Conservation (phyloP, 345 rosid genomes). For the Punica granatum region DNA sequence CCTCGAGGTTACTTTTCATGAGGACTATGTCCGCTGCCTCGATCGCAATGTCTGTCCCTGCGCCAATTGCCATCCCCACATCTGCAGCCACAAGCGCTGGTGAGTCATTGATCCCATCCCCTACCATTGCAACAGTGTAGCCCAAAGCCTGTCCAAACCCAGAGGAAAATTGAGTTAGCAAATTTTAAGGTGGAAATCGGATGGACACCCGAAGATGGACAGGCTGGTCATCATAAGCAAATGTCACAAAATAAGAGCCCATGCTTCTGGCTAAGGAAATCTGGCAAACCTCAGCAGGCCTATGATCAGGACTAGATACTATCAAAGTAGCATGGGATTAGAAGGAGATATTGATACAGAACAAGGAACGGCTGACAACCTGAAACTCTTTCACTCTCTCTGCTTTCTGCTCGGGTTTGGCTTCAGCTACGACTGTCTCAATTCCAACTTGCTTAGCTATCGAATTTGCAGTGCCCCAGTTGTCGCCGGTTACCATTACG, state of each 20-base stretch:
- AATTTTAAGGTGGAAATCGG: not conserved
- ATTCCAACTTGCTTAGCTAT: constrained; percentile 81
- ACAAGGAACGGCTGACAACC: constrained; percentile 25
- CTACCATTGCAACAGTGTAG: constrained; percentile 80
- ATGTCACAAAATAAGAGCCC: too few species aligned
- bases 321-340: not conserved
- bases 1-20: constrained; percentile 91
- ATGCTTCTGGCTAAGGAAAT: too few species aligned
- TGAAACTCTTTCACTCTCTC: constrained; percentile 81
- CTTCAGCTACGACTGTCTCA: constrained; percentile 69
- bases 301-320: not conserved
- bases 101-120: constrained; percentile 92
- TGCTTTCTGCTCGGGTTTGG: constrained; percentile 86
- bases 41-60: constrained; percentile 91
- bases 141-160: constrained; percentile 49
- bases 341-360: not conserved
- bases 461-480: constrained; percentile 92
- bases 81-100: constrained; percentile 92
- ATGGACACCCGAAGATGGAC: too few species aligned
- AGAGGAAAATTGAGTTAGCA: not conserved
- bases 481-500: constrained; percentile 95
- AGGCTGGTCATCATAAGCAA: too few species aligned
- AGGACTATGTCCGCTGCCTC: constrained; percentile 96
- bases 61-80: constrained; percentile 95
- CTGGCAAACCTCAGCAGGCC: too few species aligned